phyloP scores from a whole-genome alignment of 371 early-diverging fungal genomes.

The Dinochytrium kinnereticum region DNA sequence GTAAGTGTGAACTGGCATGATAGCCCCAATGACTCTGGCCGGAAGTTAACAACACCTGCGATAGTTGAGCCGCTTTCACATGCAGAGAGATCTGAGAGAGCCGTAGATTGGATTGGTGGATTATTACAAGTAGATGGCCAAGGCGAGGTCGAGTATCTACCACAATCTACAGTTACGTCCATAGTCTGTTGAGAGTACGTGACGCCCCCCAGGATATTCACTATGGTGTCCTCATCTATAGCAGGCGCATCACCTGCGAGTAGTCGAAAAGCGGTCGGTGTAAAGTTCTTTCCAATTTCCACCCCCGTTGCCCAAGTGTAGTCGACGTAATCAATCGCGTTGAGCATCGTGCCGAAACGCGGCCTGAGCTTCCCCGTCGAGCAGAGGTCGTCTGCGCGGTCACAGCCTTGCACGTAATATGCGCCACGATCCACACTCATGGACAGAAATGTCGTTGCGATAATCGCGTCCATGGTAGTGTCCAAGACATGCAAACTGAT shows the following conservation, averaged over 20 bases:
- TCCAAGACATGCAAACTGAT: background rate
- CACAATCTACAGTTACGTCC: background rate
- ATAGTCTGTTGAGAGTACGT: background rate
- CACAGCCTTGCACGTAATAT: background rate
- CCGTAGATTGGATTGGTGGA: background rate
- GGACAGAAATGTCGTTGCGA: background rate
- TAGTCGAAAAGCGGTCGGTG: background rate
- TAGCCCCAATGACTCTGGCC: background rate
- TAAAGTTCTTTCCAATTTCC: background rate
- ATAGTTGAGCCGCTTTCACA: background rate
- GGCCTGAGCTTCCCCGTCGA: background rate
- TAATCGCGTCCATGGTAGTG: background rate
- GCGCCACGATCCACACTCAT: background rate
- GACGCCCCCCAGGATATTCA: background rate
- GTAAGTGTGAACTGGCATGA: background rate
- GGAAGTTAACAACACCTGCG: background rate
- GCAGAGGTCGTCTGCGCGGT: background rate
- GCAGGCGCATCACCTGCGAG: background rate
- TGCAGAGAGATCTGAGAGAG: background rate
- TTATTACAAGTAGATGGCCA: background rate
- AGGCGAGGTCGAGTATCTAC: background rate
- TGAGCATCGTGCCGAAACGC: background rate
- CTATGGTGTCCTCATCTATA: background rate
- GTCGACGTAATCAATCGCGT: background rate
- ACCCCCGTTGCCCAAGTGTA: constrained; percentile 5